Evolutionary conservation across 352 stramenopile species (phyloP).

Genomic region (Phytophthora pluvialis): DNA sequence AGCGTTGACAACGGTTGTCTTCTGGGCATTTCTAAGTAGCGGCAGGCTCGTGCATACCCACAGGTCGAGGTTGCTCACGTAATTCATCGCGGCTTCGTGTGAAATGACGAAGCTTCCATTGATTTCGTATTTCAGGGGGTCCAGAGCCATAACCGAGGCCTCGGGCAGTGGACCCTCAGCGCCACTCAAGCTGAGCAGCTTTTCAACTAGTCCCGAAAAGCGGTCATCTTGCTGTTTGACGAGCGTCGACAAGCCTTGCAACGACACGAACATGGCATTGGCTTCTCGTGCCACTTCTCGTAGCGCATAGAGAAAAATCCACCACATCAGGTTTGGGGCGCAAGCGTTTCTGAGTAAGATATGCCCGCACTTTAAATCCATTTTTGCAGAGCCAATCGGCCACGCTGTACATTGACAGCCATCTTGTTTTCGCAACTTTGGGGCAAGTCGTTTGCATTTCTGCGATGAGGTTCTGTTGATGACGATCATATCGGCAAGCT

Average conservation of each 20-base stretch:
- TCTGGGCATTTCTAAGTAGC: too few relatives aligned
- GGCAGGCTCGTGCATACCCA: too few relatives aligned
- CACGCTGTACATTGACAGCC: slow-evolving; percentile 25
- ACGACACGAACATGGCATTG: slow-evolving; percentile 7
- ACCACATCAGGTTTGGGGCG: slow-evolving; percentile 9
- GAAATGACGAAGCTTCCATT: slow-evolving; percentile 7
- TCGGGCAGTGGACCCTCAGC: neutral
- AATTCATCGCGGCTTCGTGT: too few relatives aligned
- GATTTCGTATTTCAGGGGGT: neutral
- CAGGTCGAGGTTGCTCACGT: too few relatives aligned
- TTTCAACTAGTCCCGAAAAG: neutral
- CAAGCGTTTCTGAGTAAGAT: slow-evolving; percentile 1
- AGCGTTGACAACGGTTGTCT: too few relatives aligned
- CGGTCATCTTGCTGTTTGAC: slow-evolving; percentile 8
- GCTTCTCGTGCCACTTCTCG: neutral
- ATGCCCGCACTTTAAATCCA: slow-evolving; percentile 5
- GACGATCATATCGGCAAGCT: slow-evolving; percentile 15
- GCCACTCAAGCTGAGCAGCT: neutral
- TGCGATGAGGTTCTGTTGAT: slow-evolving; percentile 13
- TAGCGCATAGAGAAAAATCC: slow-evolving; percentile 16
- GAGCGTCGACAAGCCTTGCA: slow-evolving; percentile 2
- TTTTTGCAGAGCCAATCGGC: slow-evolving; percentile 17
- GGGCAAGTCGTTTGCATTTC: slow-evolving; percentile 22
- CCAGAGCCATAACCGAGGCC: neutral
- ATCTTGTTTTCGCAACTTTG: slow-evolving; percentile 18